Evolutionary conservation across 192 early-diverging fungal genomes (phyloP).

Genomic region (Podila epigama): DNA sequence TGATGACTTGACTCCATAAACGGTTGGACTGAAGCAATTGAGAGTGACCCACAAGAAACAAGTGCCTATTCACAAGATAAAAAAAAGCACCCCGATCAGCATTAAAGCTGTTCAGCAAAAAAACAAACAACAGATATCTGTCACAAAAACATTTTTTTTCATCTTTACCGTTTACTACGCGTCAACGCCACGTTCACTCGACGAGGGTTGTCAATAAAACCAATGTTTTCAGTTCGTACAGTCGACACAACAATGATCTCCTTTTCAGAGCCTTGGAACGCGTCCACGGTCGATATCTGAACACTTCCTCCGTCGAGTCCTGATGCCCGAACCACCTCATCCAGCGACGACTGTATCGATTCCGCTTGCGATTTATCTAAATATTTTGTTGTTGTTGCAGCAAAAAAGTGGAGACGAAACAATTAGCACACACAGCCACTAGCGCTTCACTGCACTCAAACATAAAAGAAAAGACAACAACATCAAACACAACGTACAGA

Average conservation of each 20-base stretch:
- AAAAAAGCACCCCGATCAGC: neutral
- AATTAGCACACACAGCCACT: too few species aligned
- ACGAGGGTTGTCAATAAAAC: slow-evolving; percentile 72
- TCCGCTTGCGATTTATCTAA: slow-evolving; percentile 74
- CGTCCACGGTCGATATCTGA: slow-evolving; percentile 74
- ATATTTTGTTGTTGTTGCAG: too few species aligned
- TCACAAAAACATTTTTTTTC: neutral
- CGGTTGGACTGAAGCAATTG: slow-evolving; percentile 20
- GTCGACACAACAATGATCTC: slow-evolving; percentile 77
- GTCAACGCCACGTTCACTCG: slow-evolving; percentile 82
- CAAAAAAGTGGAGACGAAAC: too few species aligned
- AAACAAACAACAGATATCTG: neutral
- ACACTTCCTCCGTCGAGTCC: slow-evolving; percentile 35
- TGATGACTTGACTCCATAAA: slow-evolving; percentile 25
- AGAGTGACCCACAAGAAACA: slow-evolving; percentile 66
- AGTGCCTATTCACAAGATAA: slow-evolving; percentile 50
- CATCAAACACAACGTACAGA: slow-evolving; percentile 59
- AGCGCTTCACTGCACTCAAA: too few species aligned
- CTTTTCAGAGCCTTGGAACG: slow-evolving; percentile 83
- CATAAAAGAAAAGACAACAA: too few species aligned
- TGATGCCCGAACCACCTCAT: slow-evolving; percentile 24
- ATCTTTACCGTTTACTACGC: slow-evolving; percentile 65
- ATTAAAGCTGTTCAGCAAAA: neutral
- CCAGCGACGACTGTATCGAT: slow-evolving; percentile 38
- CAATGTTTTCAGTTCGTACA: slow-evolving; percentile 59